Evolutionary conservation across 192 early-diverging fungal genomes (phyloP), one percentile per base, ranked within the genome.

Genomic region (Backusella psychrophila): DNA sequence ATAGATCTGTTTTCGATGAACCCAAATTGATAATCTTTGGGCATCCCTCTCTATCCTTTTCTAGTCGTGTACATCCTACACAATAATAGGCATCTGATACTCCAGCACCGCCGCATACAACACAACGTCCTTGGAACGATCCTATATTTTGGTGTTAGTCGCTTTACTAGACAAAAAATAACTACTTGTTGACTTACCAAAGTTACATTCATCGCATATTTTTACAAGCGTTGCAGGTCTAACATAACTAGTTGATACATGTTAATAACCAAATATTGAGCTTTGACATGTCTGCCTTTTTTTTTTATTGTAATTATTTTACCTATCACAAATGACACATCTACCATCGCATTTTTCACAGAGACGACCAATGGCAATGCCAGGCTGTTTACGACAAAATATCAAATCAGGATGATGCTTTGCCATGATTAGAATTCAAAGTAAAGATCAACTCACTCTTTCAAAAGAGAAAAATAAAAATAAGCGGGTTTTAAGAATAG

Each of bases 11-110:
- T 78, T 96, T 96, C 38, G 93, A 92, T 38, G 91, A 92, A 52
- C 97, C 97, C 29, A 98, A 78, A 82, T 98, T 98, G n/a, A 98
- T 90, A 85, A 98, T 97, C 83, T 97, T 97, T 69, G 97, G 97
- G 78, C 97, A 98, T 11, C 97, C 97, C 78, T 98, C 97, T 42
- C 97, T 88, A 81, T 98, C 96, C 81, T 97, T 97, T 71, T 98
- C 97, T 71, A 94, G 90, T 63, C 90, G 85, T 33, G 94, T 94
- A 78, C 96, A 98, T 63, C 94, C 93, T 49, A 90, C 93, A 83
- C 97, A 98, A 76, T 98, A 98, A 82, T 95, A 97, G 0, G 96
- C 96, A 82, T 97, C 96, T 19, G 94, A 95, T 26, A 97, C 89
- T 26, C 97, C 96, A 56, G 88, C 88, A 23, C 92, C 89, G 70